Evolutionary conservation across 192 early-diverging fungal genomes (phyloP), one percentile per base, ranked within the genome.

Genomic region (Coemansia sp.): DNA sequence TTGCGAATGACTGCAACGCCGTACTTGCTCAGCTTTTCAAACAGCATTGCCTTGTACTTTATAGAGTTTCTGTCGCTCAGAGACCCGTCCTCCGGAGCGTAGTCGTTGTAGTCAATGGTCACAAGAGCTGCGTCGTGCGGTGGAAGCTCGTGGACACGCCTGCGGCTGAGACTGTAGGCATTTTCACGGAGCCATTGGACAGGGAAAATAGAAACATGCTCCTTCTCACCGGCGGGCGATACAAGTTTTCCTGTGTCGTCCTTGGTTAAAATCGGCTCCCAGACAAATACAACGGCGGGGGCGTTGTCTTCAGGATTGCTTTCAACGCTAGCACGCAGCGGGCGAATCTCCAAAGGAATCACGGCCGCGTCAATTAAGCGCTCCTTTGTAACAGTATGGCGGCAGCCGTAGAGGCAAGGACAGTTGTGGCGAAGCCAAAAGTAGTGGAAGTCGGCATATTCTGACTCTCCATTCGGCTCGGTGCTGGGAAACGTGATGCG

Each of bases 341-440:
- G 78, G 21, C 69, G 76, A 33, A 84, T 76, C 12, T 84, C 67
- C 7, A 84, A 66, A 11, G 83, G 78, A 23, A 84, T 61, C 7
- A 74, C 71, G 1, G 75, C 48, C 0, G 83, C 74, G 26, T 84
- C 83, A 26, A 84, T 84, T 24, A 71, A 24, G 59, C 83, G 83
- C 65, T 84, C 83, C 60, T 71, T 73, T 8, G 83, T 80, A 2
- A 43, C 46, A 20, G 52, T 12, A 45, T 84, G 83, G 12, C 83
- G 78, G 45, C 83, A 84, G 46, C 83, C 83, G 49, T 61, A 64
- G 10, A 84, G 71, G 59, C 83, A 84, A 5, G 55, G 83, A 69
- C 83, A 84, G 74, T 84, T 84, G 64, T 84, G 83, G 1, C 83
- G 83, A 16, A 84, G 70, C 83, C 83, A 84, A 53, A 81, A 84